Conservation (phyloP, 2,329 filamentous ascomycete species). For the Cylindrodendrum hubeiense region DNA sequence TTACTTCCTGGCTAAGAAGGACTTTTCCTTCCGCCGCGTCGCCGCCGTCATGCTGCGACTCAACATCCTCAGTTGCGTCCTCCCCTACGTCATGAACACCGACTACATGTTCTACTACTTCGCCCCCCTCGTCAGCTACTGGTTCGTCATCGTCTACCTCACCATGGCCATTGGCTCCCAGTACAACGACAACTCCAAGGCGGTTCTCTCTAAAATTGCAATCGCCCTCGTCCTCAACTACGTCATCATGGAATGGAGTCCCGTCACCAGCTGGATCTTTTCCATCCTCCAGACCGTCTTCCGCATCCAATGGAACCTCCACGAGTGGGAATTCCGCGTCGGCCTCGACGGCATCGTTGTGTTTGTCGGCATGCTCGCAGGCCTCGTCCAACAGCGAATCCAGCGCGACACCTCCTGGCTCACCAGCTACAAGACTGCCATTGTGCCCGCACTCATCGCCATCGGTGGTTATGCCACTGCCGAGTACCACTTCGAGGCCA, state of each 20-base stretch:
- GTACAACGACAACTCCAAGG: slow-evolving; percentile 56
- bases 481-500: slow-evolving; percentile 19
- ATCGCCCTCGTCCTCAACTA: slow-evolving; percentile 56
- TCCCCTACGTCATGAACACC: slow-evolving; percentile 69
- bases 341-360: slow-evolving; percentile 66
- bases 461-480: slow-evolving; percentile 45
- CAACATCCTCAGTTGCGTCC: slow-evolving; percentile 65
- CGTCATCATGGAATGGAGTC: slow-evolving; percentile 27
- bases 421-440: slow-evolving; percentile 37
- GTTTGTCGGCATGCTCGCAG: slow-evolving; percentile 66
- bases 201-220: slow-evolving; percentile 61
- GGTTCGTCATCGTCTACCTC: slow-evolving; percentile 69
- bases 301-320: slow-evolving; percentile 61
- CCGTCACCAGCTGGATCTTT: slow-evolving; percentile 37
- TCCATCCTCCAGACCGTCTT: slow-evolving; percentile 54
- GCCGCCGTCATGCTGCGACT: slow-evolving; percentile 66
- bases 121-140: slow-evolving; percentile 69
- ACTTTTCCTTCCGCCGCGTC: slow-evolving; percentile 68
- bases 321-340: slow-evolving; percentile 64
- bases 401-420: slow-evolving; percentile 32
- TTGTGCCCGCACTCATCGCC: slow-evolving; percentile 40
- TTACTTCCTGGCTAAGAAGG: slow-evolving; percentile 67
- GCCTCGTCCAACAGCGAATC: slow-evolving; percentile 41
- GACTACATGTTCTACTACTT: slow-evolving; percentile 68
- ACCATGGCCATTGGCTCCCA: slow-evolving; percentile 59